Base-by-base conservation (phyloP, 169 alveolate genomes). In the Besnoitia besnoiti region DNA sequence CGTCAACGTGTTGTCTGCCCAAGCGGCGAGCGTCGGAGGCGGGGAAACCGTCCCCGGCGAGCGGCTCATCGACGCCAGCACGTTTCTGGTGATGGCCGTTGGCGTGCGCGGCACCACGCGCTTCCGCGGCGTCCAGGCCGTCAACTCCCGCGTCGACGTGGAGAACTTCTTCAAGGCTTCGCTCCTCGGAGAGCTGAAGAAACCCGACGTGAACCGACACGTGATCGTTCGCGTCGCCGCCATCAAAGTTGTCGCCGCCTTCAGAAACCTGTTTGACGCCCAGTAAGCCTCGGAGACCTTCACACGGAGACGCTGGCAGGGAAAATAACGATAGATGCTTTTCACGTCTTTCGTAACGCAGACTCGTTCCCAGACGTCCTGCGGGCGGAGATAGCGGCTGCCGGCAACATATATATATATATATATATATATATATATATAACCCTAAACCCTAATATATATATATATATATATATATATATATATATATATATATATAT, bases 181-280 rank as follows among this genome's bases (percentile, higher is more conserved):
- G 33, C 50, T 89, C 40, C 51, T 47, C 39, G 35, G 24, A 2
- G 92, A 89, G 50, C 85, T 89, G 46, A 33, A 35, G 50, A 55
- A 49, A 12, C 79, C 49, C 42, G 77, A 39, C 50, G 62, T 62
- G 44, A 76, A 39, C 76, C 14, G 16, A n/a, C 30, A 62, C 33
- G 37, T 40, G 27, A 89, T 89, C 16, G 85, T 67, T 19, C 39
- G 92, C 37, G 84, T 84, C 51, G 85, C 88, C n/a, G 89, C 90
- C 50, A 21, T 90, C 59, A 79, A 84, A 49, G 84, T 40, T 55
- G n/a, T 90, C 33, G 82, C 93, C 21, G 50, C 87, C 14, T 90
- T 90, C 90, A 30, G 93, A 46, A 37, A 49, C 49, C 80, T 49
- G 33, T 61, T 90, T 16, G 85, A 40, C 40, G 77, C 35, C n/a